Conservation (phyloP, 1,284 basidiomycete genomes). For the Irpex lacteus region DNA sequence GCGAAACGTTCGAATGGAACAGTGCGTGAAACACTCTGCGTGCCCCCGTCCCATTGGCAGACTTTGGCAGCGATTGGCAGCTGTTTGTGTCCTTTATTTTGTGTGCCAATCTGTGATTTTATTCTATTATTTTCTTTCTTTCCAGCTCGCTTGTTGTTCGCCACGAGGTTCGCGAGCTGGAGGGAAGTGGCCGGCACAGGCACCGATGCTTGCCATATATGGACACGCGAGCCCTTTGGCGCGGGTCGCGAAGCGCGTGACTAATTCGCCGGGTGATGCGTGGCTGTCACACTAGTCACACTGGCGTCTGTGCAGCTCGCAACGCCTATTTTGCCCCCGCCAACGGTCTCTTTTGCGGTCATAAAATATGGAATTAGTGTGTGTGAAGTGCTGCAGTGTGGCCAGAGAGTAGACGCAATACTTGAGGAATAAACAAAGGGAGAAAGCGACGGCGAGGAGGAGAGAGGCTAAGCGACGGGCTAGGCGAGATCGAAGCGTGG, state of each 20-base stretch:
- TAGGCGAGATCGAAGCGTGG: slow-evolving; percentile 14
- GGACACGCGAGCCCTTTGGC: slow-evolving; percentile 3
- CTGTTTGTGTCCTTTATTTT: neutral
- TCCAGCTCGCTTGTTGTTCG: neutral
- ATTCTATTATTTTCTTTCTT: neutral
- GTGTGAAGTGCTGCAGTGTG: neutral
- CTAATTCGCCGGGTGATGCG: slow-evolving; percentile 8
- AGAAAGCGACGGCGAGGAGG: neutral
- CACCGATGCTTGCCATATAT: slow-evolving; percentile 14
- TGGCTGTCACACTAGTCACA: neutral
- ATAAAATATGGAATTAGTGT: neutral
- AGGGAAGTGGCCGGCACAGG: slow-evolving; percentile 1
- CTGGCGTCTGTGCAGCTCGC: neutral
- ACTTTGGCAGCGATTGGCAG: neutral
- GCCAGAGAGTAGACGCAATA: too few species aligned
- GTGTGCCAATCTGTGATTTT: neutral
- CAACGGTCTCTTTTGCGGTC: neutral
- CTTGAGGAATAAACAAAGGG: neutral
- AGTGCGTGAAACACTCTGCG: neutral
- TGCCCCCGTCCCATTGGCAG: too few species aligned
- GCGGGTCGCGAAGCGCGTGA: slow-evolving; percentile 6
- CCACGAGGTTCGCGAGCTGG: neutral
- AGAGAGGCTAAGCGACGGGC: slow-evolving; percentile 10
- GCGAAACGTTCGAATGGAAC: neutral
- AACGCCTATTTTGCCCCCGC: neutral